These are phyloP conservation scores for Clarireedia monteithiana DNA, from an alignment of 2,329 filamentous ascomycete species.

Conservation along the genomic window DNA sequence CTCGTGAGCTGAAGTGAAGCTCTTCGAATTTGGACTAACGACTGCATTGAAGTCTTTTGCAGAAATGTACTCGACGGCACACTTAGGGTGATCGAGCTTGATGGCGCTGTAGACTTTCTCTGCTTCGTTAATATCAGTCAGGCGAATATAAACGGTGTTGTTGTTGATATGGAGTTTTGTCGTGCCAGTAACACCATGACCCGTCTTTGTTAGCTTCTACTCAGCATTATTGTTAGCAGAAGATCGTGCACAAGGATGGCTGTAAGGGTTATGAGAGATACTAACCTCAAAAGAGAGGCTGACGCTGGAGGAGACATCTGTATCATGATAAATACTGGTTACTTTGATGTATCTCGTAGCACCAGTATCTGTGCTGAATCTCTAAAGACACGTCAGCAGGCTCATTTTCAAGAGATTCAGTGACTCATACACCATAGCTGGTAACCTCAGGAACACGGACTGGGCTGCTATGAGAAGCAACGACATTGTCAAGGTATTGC, in stretches of 20 bases:
- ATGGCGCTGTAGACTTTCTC: slow-evolving; percentile 17
- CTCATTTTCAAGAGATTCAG: not conserved
- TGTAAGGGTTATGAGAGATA: not conserved
- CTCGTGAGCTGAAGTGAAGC: slow-evolving; percentile 38
- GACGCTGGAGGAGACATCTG: slow-evolving; percentile 15
- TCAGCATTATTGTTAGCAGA: not conserved
- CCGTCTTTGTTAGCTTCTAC: slow-evolving; percentile 15
- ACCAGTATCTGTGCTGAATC: slow-evolving; percentile 25
- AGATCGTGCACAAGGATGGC: not conserved
- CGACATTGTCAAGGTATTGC: slow-evolving; percentile 8
- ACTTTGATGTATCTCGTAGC: slow-evolving; percentile 25
- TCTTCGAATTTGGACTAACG: slow-evolving; percentile 17
- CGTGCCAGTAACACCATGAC: slow-evolving; percentile 7
- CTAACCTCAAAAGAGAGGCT: slow-evolving; percentile 18
- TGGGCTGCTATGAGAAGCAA: slow-evolving; percentile 4
- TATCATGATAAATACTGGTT: slow-evolving; percentile 16
- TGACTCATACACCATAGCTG: slow-evolving; percentile 5
- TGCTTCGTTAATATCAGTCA: slow-evolving; percentile 22
- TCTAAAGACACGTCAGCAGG: slow-evolving; percentile 1
- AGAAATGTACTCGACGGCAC: slow-evolving; percentile 23
- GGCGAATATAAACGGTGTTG: slow-evolving; percentile 15
- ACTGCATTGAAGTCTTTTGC: slow-evolving; percentile 10
- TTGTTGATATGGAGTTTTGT: slow-evolving; percentile 12
- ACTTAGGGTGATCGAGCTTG: slow-evolving; percentile 15
- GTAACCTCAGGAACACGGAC: slow-evolving; percentile 3